phyloP scores from a whole-genome alignment of 306 rosid species.

The Mimosa pudica region DNA sequence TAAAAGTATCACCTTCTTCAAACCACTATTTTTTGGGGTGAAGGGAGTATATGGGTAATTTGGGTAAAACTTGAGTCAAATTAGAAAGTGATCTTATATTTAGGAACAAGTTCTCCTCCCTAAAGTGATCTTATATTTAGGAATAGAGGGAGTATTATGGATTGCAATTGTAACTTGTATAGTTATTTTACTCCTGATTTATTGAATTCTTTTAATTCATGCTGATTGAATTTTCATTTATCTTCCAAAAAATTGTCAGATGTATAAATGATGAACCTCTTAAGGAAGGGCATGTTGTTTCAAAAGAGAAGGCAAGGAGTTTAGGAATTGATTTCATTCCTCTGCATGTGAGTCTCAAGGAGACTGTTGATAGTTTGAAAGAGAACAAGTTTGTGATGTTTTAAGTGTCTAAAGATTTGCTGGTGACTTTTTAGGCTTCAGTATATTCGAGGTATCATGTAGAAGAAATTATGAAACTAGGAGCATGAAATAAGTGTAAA shows the following conservation, averaged over 20 bases:
- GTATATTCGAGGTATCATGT: background rate
- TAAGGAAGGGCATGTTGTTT: conserved; percentile 50
- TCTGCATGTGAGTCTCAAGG: conserved; percentile 54
- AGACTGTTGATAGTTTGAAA: conserved; percentile 74
- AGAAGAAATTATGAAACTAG: conserved; percentile 10
- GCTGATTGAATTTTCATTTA: background rate
- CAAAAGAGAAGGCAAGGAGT: conserved; percentile 63
- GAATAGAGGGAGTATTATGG: no score
- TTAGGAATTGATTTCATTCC: conserved; percentile 75
- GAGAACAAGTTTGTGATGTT: conserved; percentile 54
- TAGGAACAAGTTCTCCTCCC: no score
- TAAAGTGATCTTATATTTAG: no score
- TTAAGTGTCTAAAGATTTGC: conserved; percentile 30
- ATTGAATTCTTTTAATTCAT: conserved; percentile 3
- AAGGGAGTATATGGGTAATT: no score
- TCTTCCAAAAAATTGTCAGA: conserved; percentile 42
- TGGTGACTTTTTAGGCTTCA: background rate
- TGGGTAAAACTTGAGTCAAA: no score
- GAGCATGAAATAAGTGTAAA: background rate
- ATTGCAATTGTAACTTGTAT: background rate
- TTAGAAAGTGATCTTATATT: no score
- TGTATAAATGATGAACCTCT: conserved; percentile 59
- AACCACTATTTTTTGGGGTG: no score
- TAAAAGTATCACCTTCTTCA: no score
- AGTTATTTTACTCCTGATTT: background rate